These are phyloP conservation scores for Blepharisma japonicum DNA, from an alignment of 73 alveolate species.

Conservation along the genomic window DNA sequence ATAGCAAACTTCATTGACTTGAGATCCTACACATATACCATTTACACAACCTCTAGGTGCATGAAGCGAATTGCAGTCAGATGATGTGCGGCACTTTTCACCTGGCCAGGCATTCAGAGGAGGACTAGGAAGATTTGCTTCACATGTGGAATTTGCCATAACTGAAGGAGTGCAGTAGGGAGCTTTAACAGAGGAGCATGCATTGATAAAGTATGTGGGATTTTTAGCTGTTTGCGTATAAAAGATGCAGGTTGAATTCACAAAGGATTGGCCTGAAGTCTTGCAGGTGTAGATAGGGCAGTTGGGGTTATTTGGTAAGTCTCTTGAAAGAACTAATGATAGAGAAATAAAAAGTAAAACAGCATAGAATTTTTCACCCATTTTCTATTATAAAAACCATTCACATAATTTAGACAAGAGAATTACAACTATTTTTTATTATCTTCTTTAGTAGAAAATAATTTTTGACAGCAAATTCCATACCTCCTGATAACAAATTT, in stretches of 20 bases:
- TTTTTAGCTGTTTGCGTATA: not conserved
- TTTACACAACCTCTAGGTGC: not conserved
- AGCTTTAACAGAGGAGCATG: not conserved
- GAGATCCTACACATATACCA: not conserved
- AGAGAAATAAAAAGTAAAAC: too few species aligned
- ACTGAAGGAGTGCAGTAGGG: too few species aligned
- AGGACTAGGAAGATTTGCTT: not conserved
- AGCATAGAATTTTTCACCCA: too few species aligned
- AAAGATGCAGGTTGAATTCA: slow-evolving; percentile 8
- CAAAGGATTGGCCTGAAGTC: not conserved
- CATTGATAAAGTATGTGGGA: not conserved
- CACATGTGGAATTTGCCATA: not conserved
- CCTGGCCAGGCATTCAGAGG: slow-evolving; percentile 13
- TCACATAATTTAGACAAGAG: too few species aligned
- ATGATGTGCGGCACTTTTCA: not conserved
- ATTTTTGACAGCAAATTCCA: slow-evolving; percentile 15
- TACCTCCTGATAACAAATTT: not conserved
- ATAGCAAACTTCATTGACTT: not conserved
- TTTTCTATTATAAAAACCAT: too few species aligned
- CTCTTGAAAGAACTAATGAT: too few species aligned
- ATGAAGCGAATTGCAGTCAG: not conserved
- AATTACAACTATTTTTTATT: too few species aligned
- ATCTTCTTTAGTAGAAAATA: too few species aligned
- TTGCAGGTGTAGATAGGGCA: slow-evolving; percentile 21
- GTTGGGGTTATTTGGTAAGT: not conserved